Percentiles rank a stretch among this genome's conserved stretches.
phyloP scores from a whole-genome alignment of 768 basidiomycete species.

The Gloeopeniophorella convolvens region DNA sequence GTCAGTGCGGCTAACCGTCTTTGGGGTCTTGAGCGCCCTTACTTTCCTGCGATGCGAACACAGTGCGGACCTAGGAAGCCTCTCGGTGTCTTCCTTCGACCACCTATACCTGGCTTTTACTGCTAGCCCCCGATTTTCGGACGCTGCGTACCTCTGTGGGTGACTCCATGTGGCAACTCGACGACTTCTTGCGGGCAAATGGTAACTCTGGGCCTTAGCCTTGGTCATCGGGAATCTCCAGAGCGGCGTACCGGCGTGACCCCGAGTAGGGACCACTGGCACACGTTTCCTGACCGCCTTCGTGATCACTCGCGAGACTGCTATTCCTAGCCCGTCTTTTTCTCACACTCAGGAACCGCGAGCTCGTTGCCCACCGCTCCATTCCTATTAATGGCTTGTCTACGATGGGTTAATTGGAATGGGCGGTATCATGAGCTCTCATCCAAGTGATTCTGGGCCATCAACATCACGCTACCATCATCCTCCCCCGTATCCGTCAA shows the following conservation, averaged over 20 bases:
- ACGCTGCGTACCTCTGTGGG: neutral
- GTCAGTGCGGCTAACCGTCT: constrained; percentile 13
- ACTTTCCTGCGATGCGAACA: neutral
- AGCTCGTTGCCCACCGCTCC: neutral
- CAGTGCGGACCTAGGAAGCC: constrained; percentile 11
- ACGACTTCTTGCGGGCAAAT: constrained; percentile 6
- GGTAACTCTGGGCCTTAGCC: constrained; percentile 1
- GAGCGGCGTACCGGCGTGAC: constrained; percentile 9
- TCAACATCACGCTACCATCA: constrained; percentile 4
- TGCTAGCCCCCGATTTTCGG: neutral
- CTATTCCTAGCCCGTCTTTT: constrained; percentile 9
- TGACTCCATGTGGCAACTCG: constrained; percentile 7
- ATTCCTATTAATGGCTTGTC: neutral
- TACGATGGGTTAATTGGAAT: neutral
- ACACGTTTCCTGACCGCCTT: constrained; percentile 5
- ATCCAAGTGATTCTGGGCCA: neutral
- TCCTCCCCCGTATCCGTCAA: constrained; percentile 2
- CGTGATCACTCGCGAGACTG: constrained; percentile 12
- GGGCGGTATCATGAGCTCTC: neutral
- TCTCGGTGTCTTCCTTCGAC: constrained; percentile 11
- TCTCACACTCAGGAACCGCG: constrained; percentile 5
- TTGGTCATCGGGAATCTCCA: constrained; percentile 4
- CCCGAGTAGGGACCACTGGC: constrained; percentile 5
- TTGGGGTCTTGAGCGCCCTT: constrained; percentile 14
- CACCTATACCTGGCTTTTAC: neutral